Percentiles rank a stretch among this genome's conserved stretches.
Evolutionary conservation across 106 monocot genomes (phyloP).

Genomic region (Dendrobium chrysotoxum): DNA sequence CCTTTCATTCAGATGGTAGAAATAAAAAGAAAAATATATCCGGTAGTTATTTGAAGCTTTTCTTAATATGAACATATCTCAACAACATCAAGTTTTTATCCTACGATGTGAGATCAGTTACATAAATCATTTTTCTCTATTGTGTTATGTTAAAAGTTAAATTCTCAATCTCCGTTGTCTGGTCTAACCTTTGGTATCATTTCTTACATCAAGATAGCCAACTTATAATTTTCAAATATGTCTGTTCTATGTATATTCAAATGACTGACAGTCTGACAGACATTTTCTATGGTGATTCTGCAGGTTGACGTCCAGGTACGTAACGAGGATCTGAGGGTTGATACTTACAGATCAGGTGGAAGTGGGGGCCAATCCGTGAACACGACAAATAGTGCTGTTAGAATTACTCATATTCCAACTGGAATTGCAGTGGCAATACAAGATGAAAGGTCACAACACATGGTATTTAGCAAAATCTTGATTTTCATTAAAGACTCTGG

Average conservation of each 20-base stretch:
- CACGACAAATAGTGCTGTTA: constrained; percentile 93
- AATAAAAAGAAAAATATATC: too few relatives aligned
- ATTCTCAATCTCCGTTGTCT: too few relatives aligned
- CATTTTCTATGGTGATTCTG: constrained; percentile 3
- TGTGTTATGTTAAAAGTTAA: too few relatives aligned
- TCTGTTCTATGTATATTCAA: too few relatives aligned
- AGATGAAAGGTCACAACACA: constrained; percentile 97
- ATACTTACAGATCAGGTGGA: constrained; percentile 90
- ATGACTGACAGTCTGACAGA: neutral
- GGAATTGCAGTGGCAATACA: constrained; percentile 87
- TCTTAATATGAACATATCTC: too few relatives aligned
- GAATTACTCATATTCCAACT: constrained; percentile 85
- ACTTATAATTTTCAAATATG: neutral
- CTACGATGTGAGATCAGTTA: too few relatives aligned
- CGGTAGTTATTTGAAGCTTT: too few relatives aligned
- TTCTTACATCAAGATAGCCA: neutral
- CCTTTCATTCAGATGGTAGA: too few relatives aligned
- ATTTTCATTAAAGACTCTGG: too few relatives aligned
- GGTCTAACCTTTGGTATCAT: neutral
- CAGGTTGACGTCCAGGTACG: constrained; percentile 90
- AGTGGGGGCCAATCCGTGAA: constrained; percentile 92
- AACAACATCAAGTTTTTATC: too few relatives aligned
- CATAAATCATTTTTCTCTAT: too few relatives aligned
- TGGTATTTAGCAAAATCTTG: constrained; percentile 26
- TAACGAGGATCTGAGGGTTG: constrained; percentile 89